Evolutionary conservation across 2,329 filamentous ascomycete species (phyloP), one percentile per base, ranked within the genome.

Genomic region (Claviceps fusiformis): DNA sequence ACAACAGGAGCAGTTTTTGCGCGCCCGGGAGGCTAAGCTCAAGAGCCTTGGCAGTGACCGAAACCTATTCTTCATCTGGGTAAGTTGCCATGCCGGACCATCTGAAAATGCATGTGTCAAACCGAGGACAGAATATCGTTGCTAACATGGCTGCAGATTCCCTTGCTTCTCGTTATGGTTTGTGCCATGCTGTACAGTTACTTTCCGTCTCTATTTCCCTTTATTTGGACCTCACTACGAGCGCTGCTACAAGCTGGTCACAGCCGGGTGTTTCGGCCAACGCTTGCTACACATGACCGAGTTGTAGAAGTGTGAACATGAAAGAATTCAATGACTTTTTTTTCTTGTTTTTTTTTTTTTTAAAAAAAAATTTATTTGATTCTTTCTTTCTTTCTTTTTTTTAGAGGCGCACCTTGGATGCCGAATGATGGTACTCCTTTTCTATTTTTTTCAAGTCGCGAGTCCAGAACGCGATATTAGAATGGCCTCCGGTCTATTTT

Each of bases 41-140:
- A 85, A 85, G 75, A 76, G 75, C 57, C 70, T 84, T 57, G 77
- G 80, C 60, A 79, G 78, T 56, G 83, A 86, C 62, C 76, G 77
- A 61, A 84, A 85, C 64, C 71, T 86, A 49, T 86, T 83, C 71
- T 82, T 85, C 61, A 75, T 86, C 62, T 86, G 83, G 83, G 81
- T 85, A 76, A 63, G 74, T 68, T 29, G 33, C 13, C 6, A 37
- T 37, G 8, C 11, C 3, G 3, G 11, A 37, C 10, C 9, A 8
- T 37, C 35, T n/a, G 24, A 19, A 47, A 31, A 19, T 17, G 15
- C 35, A 35, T 51, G 39, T 27, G 9, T 19, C 50, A 24, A 11
- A 9, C n/a, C 37, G 10, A 49, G 27, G 44, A 17, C 15, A 11
- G 41, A 31, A 17, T 4, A 27, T 1, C 29, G 8, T 31, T 24